Conservation (phyloP, 768 basidiomycete species). For the Trichaptum fuscoviolaceum region DNA sequence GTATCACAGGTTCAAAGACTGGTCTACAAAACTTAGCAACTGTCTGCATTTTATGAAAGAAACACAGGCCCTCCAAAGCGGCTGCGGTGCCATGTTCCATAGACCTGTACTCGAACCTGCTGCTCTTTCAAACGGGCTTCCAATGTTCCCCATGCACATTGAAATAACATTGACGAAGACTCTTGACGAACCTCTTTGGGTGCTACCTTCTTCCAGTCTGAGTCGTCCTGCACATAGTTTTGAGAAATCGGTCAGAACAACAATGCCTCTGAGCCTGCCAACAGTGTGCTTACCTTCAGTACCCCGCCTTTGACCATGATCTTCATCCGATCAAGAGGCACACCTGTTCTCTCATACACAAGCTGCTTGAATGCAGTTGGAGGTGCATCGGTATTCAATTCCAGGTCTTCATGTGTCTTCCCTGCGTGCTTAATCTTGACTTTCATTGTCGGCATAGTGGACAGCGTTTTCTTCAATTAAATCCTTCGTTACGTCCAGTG, state of each 20-base stretch:
- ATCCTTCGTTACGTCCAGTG: neutral
- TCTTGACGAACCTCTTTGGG: constrained; percentile 65
- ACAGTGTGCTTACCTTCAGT: constrained; percentile 62
- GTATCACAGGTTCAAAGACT: too few relatives aligned
- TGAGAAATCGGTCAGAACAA: neutral
- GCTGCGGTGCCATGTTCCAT: too few relatives aligned
- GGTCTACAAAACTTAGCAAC: too few relatives aligned
- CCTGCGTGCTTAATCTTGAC: constrained; percentile 91
- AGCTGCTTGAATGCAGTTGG: constrained; percentile 76
- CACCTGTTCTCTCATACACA: constrained; percentile 76
- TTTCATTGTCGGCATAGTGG: constrained; percentile 54
- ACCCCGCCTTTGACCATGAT: constrained; percentile 93
- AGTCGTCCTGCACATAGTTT: constrained; percentile 62
- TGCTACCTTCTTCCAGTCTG: constrained; percentile 77
- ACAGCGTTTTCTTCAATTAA: neutral
- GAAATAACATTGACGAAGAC: constrained; percentile 3
- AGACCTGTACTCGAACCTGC: too few relatives aligned
- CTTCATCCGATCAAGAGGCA: constrained; percentile 92
- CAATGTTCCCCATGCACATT: neutral
- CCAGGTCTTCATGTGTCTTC: constrained; percentile 57
- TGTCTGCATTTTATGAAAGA: too few relatives aligned
- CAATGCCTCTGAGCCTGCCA: neutral
- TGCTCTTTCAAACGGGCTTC: too few relatives aligned
- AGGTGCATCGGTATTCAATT: constrained; percentile 67
- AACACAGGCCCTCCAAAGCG: too few relatives aligned